phyloP scores from a whole-genome alignment of 106 monocot genomes.

The Chionographis japonica region DNA sequence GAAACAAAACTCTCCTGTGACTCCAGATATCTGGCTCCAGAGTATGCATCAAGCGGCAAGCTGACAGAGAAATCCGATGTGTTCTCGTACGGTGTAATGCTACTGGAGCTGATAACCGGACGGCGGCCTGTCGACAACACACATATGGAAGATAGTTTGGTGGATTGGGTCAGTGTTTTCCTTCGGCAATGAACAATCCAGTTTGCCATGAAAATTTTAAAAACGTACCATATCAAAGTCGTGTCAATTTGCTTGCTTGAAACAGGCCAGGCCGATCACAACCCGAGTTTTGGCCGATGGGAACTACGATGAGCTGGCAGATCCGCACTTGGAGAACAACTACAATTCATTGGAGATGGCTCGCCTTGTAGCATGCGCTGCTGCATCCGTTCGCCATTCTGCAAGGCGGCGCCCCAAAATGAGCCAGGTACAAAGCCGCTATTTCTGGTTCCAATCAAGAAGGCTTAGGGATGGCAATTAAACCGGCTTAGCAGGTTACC shows the following conservation, averaged over 20 bases:
- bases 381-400: conserved; percentile 56
- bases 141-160: conserved; percentile 78
- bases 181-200: neutral
- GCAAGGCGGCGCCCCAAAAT: conserved; percentile 58
- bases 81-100: conserved; percentile 92
- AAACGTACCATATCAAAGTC: neutral
- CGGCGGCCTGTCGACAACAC: conserved; percentile 50
- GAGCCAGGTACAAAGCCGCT: conserved; percentile 44
- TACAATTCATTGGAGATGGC: conserved; percentile 44
- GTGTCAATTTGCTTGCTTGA: conserved; percentile 4
- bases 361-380: conserved; percentile 39
- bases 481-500: no score
- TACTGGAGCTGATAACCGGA: conserved; percentile 86
- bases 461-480: no score
- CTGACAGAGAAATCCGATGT: conserved; percentile 92
- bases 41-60: conserved; percentile 92
- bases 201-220: neutral
- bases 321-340: conserved; percentile 43
- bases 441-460: neutral
- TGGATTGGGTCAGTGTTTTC: conserved; percentile 61
- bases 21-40: conserved; percentile 78
- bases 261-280: conserved; percentile 59
- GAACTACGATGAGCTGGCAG: conserved; percentile 47
- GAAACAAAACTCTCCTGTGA: neutral
- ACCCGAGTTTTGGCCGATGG: conserved; percentile 28